A percentile compares a stretch with the other conserved stretches of the same genome.
Evolutionary conservation across 208 protist genomes (phyloP).

Genomic region (Acanthamoeba healyi): DNA sequence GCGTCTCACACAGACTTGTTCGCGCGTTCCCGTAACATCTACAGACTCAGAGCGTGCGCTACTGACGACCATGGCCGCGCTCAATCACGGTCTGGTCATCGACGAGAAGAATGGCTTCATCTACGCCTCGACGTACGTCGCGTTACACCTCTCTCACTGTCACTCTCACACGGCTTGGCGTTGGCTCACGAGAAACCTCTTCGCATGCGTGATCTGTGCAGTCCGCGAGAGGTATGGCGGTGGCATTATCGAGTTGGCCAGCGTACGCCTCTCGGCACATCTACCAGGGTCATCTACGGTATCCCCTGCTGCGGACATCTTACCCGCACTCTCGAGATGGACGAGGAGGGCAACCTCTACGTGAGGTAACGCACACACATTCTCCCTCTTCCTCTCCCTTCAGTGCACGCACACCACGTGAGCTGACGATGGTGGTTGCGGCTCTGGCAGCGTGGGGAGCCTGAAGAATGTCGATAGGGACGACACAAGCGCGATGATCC

Average conservation of each 20-base stretch:
- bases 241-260: background rate
- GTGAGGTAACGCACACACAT: background rate
- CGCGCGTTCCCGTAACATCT: no score
- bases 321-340: conserved; percentile 18
- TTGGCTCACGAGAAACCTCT: background rate
- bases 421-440: no score
- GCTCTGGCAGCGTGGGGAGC: conserved; percentile 12
- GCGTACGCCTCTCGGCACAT: background rate
- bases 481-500: background rate
- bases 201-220: no score
- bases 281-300: background rate
- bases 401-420: no score
- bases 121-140: conserved; percentile 9
- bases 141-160: background rate
- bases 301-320: background rate
- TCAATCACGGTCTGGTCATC: conserved; percentile 19
- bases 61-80: background rate
- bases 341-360: background rate
- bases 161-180: background rate
- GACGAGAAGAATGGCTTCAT: background rate
- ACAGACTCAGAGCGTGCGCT: background rate
- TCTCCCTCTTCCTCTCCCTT: background rate
- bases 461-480: background rate
- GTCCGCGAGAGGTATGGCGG: background rate
- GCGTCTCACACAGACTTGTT: no score